Evolutionary conservation across 1,284 basidiomycete species (phyloP), one percentile per base, ranked within the genome.

Genomic region (Kwoniella shivajii): DNA sequence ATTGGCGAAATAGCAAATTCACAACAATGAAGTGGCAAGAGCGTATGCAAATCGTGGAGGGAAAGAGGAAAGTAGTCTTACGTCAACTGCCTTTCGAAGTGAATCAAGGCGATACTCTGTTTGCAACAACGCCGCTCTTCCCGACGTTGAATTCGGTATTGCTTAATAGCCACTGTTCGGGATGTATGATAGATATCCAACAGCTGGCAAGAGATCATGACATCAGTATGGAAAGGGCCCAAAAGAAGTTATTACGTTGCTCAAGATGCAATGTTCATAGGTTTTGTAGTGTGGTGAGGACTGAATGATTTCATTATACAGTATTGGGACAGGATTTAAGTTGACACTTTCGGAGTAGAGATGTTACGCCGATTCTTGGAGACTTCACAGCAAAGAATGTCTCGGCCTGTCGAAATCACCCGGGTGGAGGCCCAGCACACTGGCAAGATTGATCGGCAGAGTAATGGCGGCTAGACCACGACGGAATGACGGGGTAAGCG

Each of bases 281-380:
- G 11, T 56, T 36, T 36, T 56, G 55, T 29, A 43, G 49, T 30
- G n/a, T 44, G 41, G 55, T 51, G 16, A 47, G 20, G 1, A 22
- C 11, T 39, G 34, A 13, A n/a, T n/a, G 42, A 24, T 5, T 20
- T 26, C 34, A 29, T 18, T 33, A 16, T 30, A n/a, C 0, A 14
- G 11, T 20, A 22, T 14, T 22, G 50, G 20, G 13, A 14, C 33
- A 27, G 27, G 29, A 20, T 52, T 24, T n/a, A n/a, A n/a, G n/a
- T 38, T 6, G 9, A 10, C 7, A 43, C 26, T 26, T n/a, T n/a
- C n/a, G n/a, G n/a, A n/a, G 29, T 24, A 55, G 53, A 55, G 34
- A 49, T 55, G 53, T 34, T 55, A 49, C 34, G 53, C 45, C 18
- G 31, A 39, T 14, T 29, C 26, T 24, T 31, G 31, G 24, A 13